Conservation (phyloP, 768 basidiomycete species). For the Antrodiella citrinella region DNA sequence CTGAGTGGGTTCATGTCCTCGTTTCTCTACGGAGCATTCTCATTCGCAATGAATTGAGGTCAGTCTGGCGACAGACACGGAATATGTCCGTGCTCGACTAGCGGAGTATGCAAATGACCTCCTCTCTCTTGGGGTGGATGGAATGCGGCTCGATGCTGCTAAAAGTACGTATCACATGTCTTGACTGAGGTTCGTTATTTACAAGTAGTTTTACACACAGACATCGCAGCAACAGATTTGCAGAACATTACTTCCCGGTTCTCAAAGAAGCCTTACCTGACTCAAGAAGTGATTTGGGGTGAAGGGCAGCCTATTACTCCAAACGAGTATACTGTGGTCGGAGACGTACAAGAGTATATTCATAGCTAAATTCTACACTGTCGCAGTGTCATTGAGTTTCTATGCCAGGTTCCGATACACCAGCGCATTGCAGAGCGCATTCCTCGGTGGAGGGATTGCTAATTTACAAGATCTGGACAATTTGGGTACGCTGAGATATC, state of each 20-base stretch:
- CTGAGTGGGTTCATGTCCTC: slow-evolving; percentile 25
- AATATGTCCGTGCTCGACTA: slow-evolving; percentile 46
- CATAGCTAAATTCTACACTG: background rate
- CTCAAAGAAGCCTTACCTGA: slow-evolving; percentile 40
- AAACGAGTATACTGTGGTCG: slow-evolving; percentile 40
- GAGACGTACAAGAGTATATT: slow-evolving; percentile 56
- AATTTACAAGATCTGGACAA: slow-evolving; percentile 43
- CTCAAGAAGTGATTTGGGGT: slow-evolving; percentile 47
- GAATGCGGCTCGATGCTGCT: slow-evolving; percentile 54
- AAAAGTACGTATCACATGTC: slow-evolving; percentile 38
- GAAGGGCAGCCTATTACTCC: slow-evolving; percentile 47
- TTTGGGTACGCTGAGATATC: slow-evolving; percentile 27
- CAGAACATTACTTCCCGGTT: slow-evolving; percentile 44
- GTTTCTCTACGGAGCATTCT: background rate
- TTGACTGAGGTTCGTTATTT: background rate
- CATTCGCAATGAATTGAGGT: background rate
- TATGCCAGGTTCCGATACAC: slow-evolving; percentile 54
- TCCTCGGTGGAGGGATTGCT: slow-evolving; percentile 42
- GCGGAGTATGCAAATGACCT: slow-evolving; percentile 55
- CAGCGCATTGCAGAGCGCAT: slow-evolving; percentile 40
- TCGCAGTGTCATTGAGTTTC: background rate
- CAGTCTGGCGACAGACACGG: slow-evolving; percentile 56
- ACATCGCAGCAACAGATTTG: slow-evolving; percentile 46
- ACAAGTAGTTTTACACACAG: slow-evolving; percentile 22
- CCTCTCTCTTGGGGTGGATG: slow-evolving; percentile 52